phyloP scores from a whole-genome alignment of 2,329 filamentous ascomycete species.

The Colletotrichum lindemuthianum region DNA sequence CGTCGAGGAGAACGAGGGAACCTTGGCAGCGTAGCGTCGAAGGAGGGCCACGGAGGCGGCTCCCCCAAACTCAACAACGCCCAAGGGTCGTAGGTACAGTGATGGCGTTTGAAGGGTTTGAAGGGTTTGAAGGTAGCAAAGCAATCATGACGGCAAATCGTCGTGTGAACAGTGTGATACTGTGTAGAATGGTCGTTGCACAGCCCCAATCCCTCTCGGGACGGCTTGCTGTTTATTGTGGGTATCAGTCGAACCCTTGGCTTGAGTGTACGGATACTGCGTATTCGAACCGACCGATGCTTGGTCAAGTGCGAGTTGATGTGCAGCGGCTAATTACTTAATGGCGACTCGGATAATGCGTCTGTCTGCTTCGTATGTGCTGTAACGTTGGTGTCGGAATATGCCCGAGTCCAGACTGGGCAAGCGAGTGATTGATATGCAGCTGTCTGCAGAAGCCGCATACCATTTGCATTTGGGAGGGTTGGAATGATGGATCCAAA shows the following conservation, averaged over 20 bases:
- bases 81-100: slow-evolving; percentile 28
- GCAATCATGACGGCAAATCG: background rate
- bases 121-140: background rate
- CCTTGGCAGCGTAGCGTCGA: background rate
- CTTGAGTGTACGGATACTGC: background rate
- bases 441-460: slow-evolving; percentile 19
- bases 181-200: slow-evolving; percentile 23
- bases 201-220: slow-evolving; percentile 25
- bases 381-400: slow-evolving; percentile 29
- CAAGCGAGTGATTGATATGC: slow-evolving; percentile 15
- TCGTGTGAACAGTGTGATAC: slow-evolving; percentile 8
- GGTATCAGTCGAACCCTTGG: slow-evolving; percentile 17
- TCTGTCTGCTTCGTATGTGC: background rate
- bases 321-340: slow-evolving; percentile 12
- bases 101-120: background rate
- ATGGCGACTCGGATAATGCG: slow-evolving; percentile 4
- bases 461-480: slow-evolving; percentile 4
- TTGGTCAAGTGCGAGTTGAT: slow-evolving; percentile 27
- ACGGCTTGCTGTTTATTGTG: slow-evolving; percentile 9
- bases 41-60: slow-evolving; percentile 19
- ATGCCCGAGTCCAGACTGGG: slow-evolving; percentile 30
- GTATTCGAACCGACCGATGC: background rate
- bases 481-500: slow-evolving; percentile 8
- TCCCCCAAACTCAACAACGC: slow-evolving; percentile 16
- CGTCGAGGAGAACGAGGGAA: slow-evolving; percentile 3